Percentiles rank a stretch among this genome's conserved stretches.
Evolutionary conservation across 73 alveolate genomes (phyloP).

Genomic region (Durusdinium trenchii): DNA sequence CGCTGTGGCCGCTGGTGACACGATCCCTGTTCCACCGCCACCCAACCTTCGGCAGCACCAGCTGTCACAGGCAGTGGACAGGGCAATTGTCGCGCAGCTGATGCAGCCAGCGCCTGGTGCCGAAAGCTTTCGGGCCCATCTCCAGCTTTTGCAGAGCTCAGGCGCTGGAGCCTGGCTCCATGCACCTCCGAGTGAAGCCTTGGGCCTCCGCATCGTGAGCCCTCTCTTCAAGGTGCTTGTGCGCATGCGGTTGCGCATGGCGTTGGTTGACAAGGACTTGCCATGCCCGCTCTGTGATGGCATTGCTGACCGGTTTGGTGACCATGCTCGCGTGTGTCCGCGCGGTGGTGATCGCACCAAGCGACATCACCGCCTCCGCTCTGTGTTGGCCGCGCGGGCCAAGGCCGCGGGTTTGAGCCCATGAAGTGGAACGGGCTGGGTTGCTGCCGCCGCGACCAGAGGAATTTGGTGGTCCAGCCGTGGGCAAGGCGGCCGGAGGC

Average conservation of each 20-base stretch:
- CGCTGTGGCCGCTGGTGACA: not conserved
- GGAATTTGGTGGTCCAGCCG: not conserved
- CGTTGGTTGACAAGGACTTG: not conserved
- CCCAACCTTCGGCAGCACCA: not conserved
- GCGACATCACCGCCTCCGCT: conserved; percentile 2
- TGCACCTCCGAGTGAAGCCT: not conserved
- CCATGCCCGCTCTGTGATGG: not conserved
- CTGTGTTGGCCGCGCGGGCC: not conserved
- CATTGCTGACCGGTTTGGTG: not conserved
- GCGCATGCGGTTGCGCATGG: conserved; percentile 10
- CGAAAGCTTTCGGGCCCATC: not conserved
- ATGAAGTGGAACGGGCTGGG: not conserved
- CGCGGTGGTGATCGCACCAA: conserved; percentile 19
- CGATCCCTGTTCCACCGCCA: not conserved
- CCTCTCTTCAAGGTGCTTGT: not conserved
- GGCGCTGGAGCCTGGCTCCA: conserved; percentile 12
- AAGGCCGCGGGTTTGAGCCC: not conserved
- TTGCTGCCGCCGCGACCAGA: not conserved
- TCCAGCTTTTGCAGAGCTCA: not conserved
- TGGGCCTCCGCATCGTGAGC: not conserved
- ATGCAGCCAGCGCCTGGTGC: not conserved
- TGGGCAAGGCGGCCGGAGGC: conserved; percentile 17
- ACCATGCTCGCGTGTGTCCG: not conserved
- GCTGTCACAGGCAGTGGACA: conserved; percentile 41
- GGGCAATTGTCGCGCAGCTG: not conserved